Evolutionary conservation across 768 basidiomycete species (phyloP).

Genomic region (Phylloporus rhodoxanthus): DNA sequence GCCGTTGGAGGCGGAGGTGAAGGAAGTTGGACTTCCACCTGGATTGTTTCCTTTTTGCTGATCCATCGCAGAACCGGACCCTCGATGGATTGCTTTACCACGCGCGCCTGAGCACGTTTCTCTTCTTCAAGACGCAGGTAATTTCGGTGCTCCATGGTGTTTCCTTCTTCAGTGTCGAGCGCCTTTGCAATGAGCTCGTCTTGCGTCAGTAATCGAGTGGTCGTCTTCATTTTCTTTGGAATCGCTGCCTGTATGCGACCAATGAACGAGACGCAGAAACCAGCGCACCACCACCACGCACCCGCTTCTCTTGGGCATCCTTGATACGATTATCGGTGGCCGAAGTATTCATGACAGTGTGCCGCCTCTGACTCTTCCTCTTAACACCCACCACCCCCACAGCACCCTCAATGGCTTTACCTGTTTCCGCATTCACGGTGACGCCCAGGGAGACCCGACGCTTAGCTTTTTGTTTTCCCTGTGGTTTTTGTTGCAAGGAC

Average conservation of each 20-base stretch:
- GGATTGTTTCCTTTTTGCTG: slow-evolving; percentile 56
- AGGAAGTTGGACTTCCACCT: slow-evolving; percentile 31
- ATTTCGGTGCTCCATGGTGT: slow-evolving; percentile 69
- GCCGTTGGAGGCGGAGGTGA: slow-evolving; percentile 25
- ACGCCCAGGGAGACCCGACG: slow-evolving; percentile 52
- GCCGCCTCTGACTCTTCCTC: slow-evolving; percentile 58
- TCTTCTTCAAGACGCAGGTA: slow-evolving; percentile 80
- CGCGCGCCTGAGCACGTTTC: slow-evolving; percentile 59
- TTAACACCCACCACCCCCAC: slow-evolving; percentile 19
- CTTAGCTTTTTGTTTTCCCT: slow-evolving; percentile 26
- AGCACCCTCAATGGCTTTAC: slow-evolving; percentile 42
- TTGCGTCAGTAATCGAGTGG: slow-evolving; percentile 57
- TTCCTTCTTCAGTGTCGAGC: slow-evolving; percentile 82
- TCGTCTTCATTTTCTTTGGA: slow-evolving; percentile 56
- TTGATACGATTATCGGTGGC: slow-evolving; percentile 62
- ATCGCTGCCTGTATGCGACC: slow-evolving; percentile 41
- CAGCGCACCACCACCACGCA: slow-evolving; percentile 17
- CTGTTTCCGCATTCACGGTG: slow-evolving; percentile 55
- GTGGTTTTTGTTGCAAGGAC: slow-evolving; percentile 26
- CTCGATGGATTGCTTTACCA: slow-evolving; percentile 53
- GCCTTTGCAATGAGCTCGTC: slow-evolving; percentile 81
- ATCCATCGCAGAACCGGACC: slow-evolving; percentile 72
- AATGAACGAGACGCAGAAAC: background rate
- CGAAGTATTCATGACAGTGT: slow-evolving; percentile 67
- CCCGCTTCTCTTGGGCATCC: slow-evolving; percentile 59